Base-by-base conservation (phyloP, 1,284 basidiomycete species). In the Puccinia hordei region DNA sequence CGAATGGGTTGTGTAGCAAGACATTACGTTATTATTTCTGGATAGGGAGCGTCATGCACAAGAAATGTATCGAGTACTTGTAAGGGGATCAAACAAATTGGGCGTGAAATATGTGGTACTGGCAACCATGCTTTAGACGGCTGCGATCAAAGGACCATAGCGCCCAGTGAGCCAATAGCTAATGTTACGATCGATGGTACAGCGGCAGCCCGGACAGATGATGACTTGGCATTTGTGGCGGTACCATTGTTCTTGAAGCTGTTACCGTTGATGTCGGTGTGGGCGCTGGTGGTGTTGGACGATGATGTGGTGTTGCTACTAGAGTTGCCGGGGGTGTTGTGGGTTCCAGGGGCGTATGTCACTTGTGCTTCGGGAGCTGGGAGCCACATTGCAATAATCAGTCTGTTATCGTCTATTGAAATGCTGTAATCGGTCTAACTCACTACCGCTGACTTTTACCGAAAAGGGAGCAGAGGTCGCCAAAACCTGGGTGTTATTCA, bases 381-480 rank as follows among this genome's bases (percentile, higher is more conserved):
- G 30, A 38, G 9, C n/a, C 17, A 22, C 35, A 30, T n/a, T n/a
- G n/a, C n/a, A n/a, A n/a, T n/a, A 30, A 72, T 19, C 27, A 17
- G 30, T 35, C 24, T 22, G 10, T 66, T 38, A 13, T 2, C 22
- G 9, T 15, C 65, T 51, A 27, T 46, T 27, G n/a, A 71, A n/a
- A 6, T n/a, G n/a, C n/a, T n/a, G n/a, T n/a, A n/a, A 46, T 22
- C 5, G 68, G n/a, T 24, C n/a, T 41, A 2, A 44, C 78, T 80
- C 35, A 80, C 78, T 73, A 33, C 49, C 61, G n/a, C 33, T 35
- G 15, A 38, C n/a, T 61, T 80, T 80, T 12, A 80, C 78, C 9
- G 69, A 73, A 51, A 80, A 80, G 8, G 69, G 30, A n/a, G 41
- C 78, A n/a, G 78, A 80, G 46, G 78, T 72, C 13, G 78, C 59